Evolutionary conservation across 1,284 basidiomycete genomes (phyloP), one percentile per base, ranked within the genome.

Genomic region (Ustilago nuda): DNA sequence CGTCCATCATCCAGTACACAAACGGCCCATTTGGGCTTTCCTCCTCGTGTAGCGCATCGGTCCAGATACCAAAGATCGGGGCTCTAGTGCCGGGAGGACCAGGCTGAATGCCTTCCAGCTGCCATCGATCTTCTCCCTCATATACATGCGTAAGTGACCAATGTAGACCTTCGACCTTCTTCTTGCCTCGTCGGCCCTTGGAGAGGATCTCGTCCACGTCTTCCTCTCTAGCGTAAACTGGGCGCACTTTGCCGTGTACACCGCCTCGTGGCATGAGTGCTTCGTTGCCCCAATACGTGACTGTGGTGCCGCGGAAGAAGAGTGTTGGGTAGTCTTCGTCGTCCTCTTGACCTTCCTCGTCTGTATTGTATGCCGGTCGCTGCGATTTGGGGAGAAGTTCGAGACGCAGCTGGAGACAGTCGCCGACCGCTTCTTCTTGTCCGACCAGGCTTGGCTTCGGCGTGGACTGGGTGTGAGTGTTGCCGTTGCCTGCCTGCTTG

Each of bases 31-130:
- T 74, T 2, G 76, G 76, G 39, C 76, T 76, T 50, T 66, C 61
- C 9, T 58, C 53, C 48, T 75, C 72, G 35, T 76, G 72, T 41
- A 58, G n/a, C 6, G 70, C 72, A 39, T 78, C 76, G 9, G 64
- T 71, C 78, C 78, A 80, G 30, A 74, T 78, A 15, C 76, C 78
- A 61, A 79, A 79, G 55, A 80, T 75, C 17, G 78, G 75, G 39
- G 76, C 72, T 5, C 61, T 41, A 9, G 76, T 72, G 3, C 78
- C 78, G 36, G 78, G 76, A 8, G 72, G 65, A 1, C 78, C 78
- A 4, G 78, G 72, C 61, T 80, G 78, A 27, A 78, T 58, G 3
- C 72, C 72, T 35, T 74, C 73, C 43, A 78, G 52, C 60, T 70
- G 64, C 76, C 78, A 80, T 15, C 78, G 59, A 48, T 80, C 78